Evolutionary conservation across 805 yeast species (phyloP), one percentile per base, ranked within the genome.

Genomic region (Metschnikowia rubicola): DNA sequence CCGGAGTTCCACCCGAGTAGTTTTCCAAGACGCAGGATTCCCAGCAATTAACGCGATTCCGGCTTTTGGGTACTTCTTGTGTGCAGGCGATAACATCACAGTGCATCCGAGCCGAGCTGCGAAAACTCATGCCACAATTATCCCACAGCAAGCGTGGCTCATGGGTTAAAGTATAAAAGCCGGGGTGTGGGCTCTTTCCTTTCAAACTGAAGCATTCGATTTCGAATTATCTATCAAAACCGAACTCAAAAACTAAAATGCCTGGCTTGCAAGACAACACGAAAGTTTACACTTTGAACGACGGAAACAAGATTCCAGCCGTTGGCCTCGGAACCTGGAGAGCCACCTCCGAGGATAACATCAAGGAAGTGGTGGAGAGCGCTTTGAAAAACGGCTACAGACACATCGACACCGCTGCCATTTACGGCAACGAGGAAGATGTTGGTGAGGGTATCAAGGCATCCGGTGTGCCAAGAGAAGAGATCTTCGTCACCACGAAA

Each of bases 401-500:
- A 21, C 56, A 54, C 50, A 54, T 54, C 21, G 58, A 54, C 41
- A 50, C 56, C 5, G 58, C 58, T 12, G 50, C 47, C 15, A 13
- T 39, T 2, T 54, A 54, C 28, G 55, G 55, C 11, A 54, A 54
- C 37, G 58, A 54, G 13, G 48, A 43, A 10, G 50, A 43, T 13
- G 52, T 54, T 21, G 58, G 58, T n/a, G 34, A 48, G 21, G 56
- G 55, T 7, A 53, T 54, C 41, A 39, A 36, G 10, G 56, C 53
- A 10, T 46, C 52, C 5, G 45, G 43, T 13, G 47, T 53, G 3
- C 81, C 82, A 47, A 76, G 94, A 63, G 77, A 74, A 26, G 83
- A 84, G 45, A 59, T 86, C 30, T 86, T 82, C 55, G 68, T 86
- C 54, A 84, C 90, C 57, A 86, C 92, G 48, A 86, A 86, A 61